phyloP scores from a whole-genome alignment of 1,284 basidiomycete genomes.

The Malassezia nana region DNA sequence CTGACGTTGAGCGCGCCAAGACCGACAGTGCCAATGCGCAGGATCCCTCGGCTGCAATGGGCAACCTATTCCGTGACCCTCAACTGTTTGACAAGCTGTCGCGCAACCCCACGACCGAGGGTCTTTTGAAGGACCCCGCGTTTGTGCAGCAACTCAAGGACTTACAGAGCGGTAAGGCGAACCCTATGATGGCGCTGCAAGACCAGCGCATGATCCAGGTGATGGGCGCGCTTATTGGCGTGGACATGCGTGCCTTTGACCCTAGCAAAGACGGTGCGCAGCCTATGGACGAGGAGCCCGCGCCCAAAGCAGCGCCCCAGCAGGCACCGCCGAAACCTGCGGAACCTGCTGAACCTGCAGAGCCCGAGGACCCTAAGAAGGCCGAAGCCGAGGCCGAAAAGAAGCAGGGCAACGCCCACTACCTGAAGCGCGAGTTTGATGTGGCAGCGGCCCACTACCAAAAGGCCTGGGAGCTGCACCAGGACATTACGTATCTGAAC shows the following conservation, averaged over 20 bases:
- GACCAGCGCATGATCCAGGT: slow-evolving; percentile 86
- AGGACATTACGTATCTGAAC: slow-evolving; percentile 79
- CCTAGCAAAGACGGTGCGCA: slow-evolving; percentile 50
- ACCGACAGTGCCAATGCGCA: slow-evolving; percentile 48
- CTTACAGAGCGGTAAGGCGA: slow-evolving; percentile 49
- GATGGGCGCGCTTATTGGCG: slow-evolving; percentile 81
- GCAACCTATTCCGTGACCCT: slow-evolving; percentile 75
- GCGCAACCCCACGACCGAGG: slow-evolving; percentile 71
- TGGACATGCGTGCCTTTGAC: slow-evolving; percentile 79
- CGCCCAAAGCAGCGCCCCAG: slow-evolving; percentile 3
- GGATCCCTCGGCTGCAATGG: slow-evolving; percentile 55
- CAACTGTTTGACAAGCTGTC: slow-evolving; percentile 72
- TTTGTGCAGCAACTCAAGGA: slow-evolving; percentile 50
- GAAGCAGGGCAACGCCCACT: slow-evolving; percentile 64
- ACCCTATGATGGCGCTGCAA: slow-evolving; percentile 52
- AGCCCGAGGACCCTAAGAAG: slow-evolving; percentile 29
- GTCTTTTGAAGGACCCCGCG: slow-evolving; percentile 68
- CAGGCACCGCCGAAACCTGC: slow-evolving; percentile 46
- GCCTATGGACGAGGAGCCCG: slow-evolving; percentile 41
- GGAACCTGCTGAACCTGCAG: slow-evolving; percentile 14
- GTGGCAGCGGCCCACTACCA: slow-evolving; percentile 49
- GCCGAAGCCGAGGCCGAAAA: slow-evolving; percentile 42
- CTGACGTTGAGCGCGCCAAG: slow-evolving; percentile 48
- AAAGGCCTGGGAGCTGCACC: slow-evolving; percentile 85
- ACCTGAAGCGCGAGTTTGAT: slow-evolving; percentile 64